Percentiles rank a stretch among this genome's conserved stretches.
phyloP scores from a whole-genome alignment of 495 filamentous ascomycete genomes.

The Lophiotrema nucula region DNA sequence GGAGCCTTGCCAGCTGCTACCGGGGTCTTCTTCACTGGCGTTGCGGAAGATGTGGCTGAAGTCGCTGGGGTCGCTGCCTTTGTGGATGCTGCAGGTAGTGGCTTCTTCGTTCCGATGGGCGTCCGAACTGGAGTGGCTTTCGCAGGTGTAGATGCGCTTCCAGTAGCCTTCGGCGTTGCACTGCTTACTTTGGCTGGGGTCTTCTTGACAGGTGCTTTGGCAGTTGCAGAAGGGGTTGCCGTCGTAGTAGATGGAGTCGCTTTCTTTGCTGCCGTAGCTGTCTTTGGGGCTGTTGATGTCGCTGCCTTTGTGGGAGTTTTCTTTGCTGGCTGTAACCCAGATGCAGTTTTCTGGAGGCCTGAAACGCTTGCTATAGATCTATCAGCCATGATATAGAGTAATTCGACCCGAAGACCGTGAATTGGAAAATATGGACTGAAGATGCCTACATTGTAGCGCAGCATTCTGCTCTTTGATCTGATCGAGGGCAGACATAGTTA shows the following conservation, averaged over 20 bases:
- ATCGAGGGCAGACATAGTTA: constrained; percentile 27
- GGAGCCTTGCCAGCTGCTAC: constrained; percentile 1
- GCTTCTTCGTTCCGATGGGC: constrained; percentile 9
- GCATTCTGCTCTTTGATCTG: constrained; percentile 32
- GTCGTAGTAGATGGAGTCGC: not conserved
- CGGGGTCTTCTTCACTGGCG: constrained; percentile 7
- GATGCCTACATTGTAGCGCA: constrained; percentile 29
- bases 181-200: not conserved
- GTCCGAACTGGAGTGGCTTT: not conserved
- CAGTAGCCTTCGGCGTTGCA: not conserved
- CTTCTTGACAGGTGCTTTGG: constrained; percentile 6
- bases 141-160: not conserved
- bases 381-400: no score
- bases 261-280: constrained; percentile 14
- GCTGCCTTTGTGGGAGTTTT: constrained; percentile 8
- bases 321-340: constrained; percentile 14
- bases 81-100: constrained; percentile 2
- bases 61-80: constrained; percentile 2
- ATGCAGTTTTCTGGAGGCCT: constrained; percentile 11
- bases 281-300: constrained; percentile 8
- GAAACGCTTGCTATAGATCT: constrained; percentile 9
- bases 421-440: no score
- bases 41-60: not conserved
- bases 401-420: no score
- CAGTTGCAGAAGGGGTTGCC: not conserved